Base-by-base conservation (phyloP, 2,329 filamentous ascomycete species). In the Cytospora paraplurivora region DNA sequence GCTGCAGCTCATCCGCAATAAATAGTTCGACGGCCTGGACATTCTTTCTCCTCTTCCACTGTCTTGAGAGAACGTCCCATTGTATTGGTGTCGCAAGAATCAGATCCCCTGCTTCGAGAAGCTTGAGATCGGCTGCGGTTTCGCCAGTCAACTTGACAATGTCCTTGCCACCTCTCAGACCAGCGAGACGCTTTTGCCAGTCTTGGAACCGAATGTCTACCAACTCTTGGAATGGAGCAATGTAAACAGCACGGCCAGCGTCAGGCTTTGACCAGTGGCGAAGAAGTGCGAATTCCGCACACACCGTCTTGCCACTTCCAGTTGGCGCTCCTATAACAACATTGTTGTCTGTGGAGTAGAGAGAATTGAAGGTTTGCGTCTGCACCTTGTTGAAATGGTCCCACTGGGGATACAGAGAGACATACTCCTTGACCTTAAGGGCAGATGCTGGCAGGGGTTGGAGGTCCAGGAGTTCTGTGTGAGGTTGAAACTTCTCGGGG, bases 31-130 rank as follows among this genome's bases (percentile, higher is more conserved):
- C 90, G 4, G 88, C 90, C 73, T 97, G 92, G 0, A 99, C 88
- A 69, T 97, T 97, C 85, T 97, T 98, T 63, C 95, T 88, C 63
- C 94, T 88, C 78, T 96, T 93, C 95, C 96, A 99, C 75, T 96
- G 93, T 41, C 96, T 87, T 17, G 95, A 98, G 57, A 99, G 79
- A 34, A 96, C 91, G 77, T 99, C 95, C 96, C 95, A 99, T 71
- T 99, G 95, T 3, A 87, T 82, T 8, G 95, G 95, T 0, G 96
- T 99, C 2, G 95, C 95, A 38, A 99, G 82, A 59, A 99, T 89
- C 34, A 99, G 81, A 74, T 99, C 93, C 37, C 92, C 92, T 69
- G 86, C 86, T 69, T 96, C 93, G 11, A 99, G 82, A 21, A 97
- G 81, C 77, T 95, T 94, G 65, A 99, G 80, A 76, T 99, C 95